Percentiles rank a stretch among this genome's conserved stretches.
Evolutionary conservation across 1,284 basidiomycete species (phyloP).

Genomic region (Amylostereum chailletii): DNA sequence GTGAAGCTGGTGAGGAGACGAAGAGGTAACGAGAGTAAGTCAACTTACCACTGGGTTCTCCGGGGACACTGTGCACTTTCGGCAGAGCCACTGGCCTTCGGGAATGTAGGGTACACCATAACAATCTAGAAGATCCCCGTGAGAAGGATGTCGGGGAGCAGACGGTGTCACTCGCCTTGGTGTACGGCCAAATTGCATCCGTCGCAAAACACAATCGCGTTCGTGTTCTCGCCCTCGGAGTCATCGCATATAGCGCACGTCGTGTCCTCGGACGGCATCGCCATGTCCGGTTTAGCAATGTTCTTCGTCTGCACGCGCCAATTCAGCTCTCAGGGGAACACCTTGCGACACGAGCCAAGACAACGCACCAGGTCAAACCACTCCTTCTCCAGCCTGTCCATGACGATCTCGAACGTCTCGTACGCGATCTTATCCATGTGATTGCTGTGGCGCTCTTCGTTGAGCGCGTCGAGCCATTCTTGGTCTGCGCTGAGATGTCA

Average conservation of each 20-base stretch:
- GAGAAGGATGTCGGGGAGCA: background rate
- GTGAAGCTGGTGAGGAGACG: background rate
- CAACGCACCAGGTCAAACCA: conserved; percentile 87
- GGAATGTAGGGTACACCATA: conserved; percentile 99
- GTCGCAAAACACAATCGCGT: conserved; percentile 99
- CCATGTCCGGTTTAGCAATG: conserved; percentile 77
- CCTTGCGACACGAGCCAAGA: background rate
- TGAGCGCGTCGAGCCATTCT: conserved; percentile 89
- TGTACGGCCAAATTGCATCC: conserved; percentile 99
- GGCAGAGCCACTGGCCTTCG: conserved; percentile 98
- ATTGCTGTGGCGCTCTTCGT: conserved; percentile 75
- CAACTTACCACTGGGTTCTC: conserved; percentile 85
- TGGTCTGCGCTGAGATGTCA: conserved; percentile 50
- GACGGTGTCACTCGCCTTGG: conserved; percentile 61
- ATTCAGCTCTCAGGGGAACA: background rate
- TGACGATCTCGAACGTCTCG: conserved; percentile 92
- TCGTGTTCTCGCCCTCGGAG: conserved; percentile 96
- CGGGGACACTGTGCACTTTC: conserved; percentile 97
- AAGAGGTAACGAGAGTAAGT: conserved; percentile 1
- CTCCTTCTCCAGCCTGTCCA: conserved; percentile 98
- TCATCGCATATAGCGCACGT: conserved; percentile 98
- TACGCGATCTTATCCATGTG: conserved; percentile 70
- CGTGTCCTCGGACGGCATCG: conserved; percentile 85
- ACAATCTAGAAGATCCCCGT: conserved; percentile 57
- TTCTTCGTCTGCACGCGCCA: conserved; percentile 65